Evolutionary conservation across 768 basidiomycete genomes (phyloP).

Genomic region (Russula earlei): DNA sequence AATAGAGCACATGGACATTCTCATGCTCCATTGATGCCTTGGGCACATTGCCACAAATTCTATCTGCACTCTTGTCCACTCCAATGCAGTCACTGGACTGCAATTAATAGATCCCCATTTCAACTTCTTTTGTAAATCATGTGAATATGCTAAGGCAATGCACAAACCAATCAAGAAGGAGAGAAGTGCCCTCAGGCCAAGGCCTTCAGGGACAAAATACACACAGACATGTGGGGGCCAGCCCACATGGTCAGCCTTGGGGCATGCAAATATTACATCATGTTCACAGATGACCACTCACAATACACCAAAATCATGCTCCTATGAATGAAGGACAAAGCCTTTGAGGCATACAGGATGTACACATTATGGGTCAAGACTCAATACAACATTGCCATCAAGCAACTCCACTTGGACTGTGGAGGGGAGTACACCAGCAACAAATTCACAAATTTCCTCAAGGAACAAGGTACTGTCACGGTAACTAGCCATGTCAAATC

Average conservation of each 20-base stretch:
- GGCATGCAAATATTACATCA: constrained; percentile 27
- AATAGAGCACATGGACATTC: not conserved
- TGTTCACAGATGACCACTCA: constrained; percentile 31
- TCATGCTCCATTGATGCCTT: not conserved
- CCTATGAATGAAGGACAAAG: constrained; percentile 26
- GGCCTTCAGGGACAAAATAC: not conserved
- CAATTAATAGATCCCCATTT: not conserved
- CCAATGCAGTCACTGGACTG: not conserved
- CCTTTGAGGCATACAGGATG: constrained; percentile 22
- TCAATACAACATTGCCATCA: constrained; percentile 24
- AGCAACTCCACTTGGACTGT: constrained; percentile 24
- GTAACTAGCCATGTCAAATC: constrained; percentile 28
- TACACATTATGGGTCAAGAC: constrained; percentile 24
- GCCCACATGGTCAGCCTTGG: constrained; percentile 19
- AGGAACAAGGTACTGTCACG: constrained; percentile 20
- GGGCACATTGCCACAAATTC: not conserved
- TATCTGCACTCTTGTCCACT: not conserved
- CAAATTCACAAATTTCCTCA: constrained; percentile 21
- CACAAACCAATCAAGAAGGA: not conserved
- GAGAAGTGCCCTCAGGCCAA: not conserved
- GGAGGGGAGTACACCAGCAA: constrained; percentile 26
- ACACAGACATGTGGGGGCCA: constrained; percentile 14
- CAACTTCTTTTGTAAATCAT: not conserved
- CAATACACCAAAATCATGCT: constrained; percentile 23
- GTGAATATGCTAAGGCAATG: not conserved